Evolutionary conservation across 2,329 filamentous ascomycete species (phyloP), one percentile per base, ranked within the genome.

Genomic region (Acrodontium crateriforme): DNA sequence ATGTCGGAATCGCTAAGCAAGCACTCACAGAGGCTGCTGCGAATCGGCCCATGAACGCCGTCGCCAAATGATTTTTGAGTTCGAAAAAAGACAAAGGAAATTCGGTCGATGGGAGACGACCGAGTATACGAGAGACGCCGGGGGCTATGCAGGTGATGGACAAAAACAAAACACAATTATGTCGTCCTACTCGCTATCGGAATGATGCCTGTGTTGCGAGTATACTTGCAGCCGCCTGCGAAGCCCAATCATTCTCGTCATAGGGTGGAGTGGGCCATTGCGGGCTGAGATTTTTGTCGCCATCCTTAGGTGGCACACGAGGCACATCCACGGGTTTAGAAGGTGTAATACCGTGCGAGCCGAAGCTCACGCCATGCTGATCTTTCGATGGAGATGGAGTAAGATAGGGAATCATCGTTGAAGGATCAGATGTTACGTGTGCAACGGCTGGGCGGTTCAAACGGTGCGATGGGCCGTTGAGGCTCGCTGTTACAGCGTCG

Each of bases 251-350:
- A 38, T 76, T 75, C 45, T 92, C 85, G 47, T 93, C 85, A 43
- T 94, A 93, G 3, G 89, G 87, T 13, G 89, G 89, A 10, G 89
- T 95, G 3, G 85, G 87, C 78, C 85, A 94, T 58, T 93, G 89
- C 20, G 74, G 66, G 30, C 65, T 50, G 18, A 50, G 56, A 13
- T 62, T 58, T 10, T 22, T 22, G 20, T 22, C 20, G 10, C n/a
- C 20, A n/a, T n/a, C n/a, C 13, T 12, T 22, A n/a, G 20, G 10
- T 30, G 59, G 49, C 30, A 64, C 57, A 39, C 67, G 54, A 46
- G 66, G 63, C 30, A 81, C 72, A 40, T 80, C 69, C 38, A 85
- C 55, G 8, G 81, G 79, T 53, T 78, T 81, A 6, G 77, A 71
- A 2, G 76, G 69, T 1, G 62, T 62, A 46, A 74, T 68, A 18